A percentile compares a stretch with the other conserved stretches of the same genome.
These are phyloP conservation scores for Tricholoma sp. DNA, from an alignment of 768 basidiomycete genomes.

Conservation along the genomic window DNA sequence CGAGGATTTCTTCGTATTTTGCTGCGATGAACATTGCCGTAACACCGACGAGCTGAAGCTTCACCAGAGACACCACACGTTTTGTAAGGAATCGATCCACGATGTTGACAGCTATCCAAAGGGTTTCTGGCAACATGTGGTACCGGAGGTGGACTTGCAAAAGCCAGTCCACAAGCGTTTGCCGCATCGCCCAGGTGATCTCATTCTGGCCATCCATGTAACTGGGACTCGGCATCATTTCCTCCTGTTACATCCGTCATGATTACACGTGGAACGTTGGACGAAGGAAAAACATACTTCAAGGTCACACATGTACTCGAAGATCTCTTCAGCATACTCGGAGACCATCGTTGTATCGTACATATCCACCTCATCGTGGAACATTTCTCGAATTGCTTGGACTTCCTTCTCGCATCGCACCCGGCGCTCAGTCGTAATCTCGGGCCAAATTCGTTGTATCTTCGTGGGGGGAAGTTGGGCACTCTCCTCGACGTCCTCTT, in stretches of 20 bases:
- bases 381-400: constrained; percentile 63
- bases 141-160: constrained; percentile 96
- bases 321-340: constrained; percentile 98
- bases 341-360: constrained; percentile 94
- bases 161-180: constrained; percentile 97
- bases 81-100: constrained; percentile 89
- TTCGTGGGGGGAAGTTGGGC: constrained; percentile 27
- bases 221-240: constrained; percentile 84
- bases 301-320: constrained; percentile 89
- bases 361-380: constrained; percentile 63
- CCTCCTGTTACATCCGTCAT: constrained; percentile 46
- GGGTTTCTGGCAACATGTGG: constrained; percentile 98
- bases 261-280: not conserved
- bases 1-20: constrained; percentile 99
- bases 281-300: constrained; percentile 53
- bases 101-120: constrained; percentile 99
- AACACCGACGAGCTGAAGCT: constrained; percentile 94
- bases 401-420: constrained; percentile 58
- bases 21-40: constrained; percentile 99
- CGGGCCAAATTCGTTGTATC: constrained; percentile 65
- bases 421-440: constrained; percentile 58
- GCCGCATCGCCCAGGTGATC: constrained; percentile 91
- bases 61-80: constrained; percentile 82
- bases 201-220: constrained; percentile 95
- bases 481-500: constrained; percentile 30